Percentiles rank a stretch among this genome's conserved stretches.
These are phyloP conservation scores for Gloeopeniophorella convolvens DNA, from an alignment of 768 basidiomycete genomes.

Conservation along the genomic window DNA sequence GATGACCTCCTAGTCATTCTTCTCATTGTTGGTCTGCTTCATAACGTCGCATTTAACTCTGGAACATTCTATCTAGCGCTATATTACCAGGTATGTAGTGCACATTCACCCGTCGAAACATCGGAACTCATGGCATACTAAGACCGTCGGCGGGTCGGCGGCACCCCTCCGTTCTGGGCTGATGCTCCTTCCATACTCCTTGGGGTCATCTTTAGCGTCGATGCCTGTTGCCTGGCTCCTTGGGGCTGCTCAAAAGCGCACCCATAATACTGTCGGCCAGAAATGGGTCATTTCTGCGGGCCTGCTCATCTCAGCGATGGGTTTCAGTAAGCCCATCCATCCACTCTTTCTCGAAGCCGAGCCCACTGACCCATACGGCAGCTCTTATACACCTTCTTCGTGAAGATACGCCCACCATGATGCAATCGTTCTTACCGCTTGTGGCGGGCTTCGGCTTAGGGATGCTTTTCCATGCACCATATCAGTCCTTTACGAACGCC, in stretches of 20 bases:
- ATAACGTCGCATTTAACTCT: conserved; percentile 77
- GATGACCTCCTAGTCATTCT: conserved; percentile 45
- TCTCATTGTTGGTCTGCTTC: conserved; percentile 66
- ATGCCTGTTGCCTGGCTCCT: conserved; percentile 86
- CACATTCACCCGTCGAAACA: background rate
- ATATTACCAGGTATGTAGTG: conserved; percentile 61
- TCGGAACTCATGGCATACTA: conserved; percentile 1
- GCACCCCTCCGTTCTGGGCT: conserved; percentile 63
- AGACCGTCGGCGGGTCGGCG: conserved; percentile 68
- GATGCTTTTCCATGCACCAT: conserved; percentile 81
- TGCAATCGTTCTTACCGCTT: conserved; percentile 55
- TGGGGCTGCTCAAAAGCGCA: conserved; percentile 53
- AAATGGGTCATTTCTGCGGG: conserved; percentile 59
- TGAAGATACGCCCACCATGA: conserved; percentile 38
- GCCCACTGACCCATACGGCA: conserved; percentile 25
- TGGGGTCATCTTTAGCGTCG: conserved; percentile 78
- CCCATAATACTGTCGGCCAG: conserved; percentile 53
- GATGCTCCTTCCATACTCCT: conserved; percentile 74
- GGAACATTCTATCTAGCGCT: conserved; percentile 84
- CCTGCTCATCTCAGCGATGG: conserved; percentile 56
- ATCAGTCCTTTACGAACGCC: conserved; percentile 68
- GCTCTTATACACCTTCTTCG: conserved; percentile 63
- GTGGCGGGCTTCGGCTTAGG: conserved; percentile 74
- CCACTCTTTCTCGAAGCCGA: background rate
- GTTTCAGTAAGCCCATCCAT: conserved; percentile 52